phyloP scores from a whole-genome alignment of 2,329 filamentous ascomycete genomes.

The Talaromyces sp. region DNA sequence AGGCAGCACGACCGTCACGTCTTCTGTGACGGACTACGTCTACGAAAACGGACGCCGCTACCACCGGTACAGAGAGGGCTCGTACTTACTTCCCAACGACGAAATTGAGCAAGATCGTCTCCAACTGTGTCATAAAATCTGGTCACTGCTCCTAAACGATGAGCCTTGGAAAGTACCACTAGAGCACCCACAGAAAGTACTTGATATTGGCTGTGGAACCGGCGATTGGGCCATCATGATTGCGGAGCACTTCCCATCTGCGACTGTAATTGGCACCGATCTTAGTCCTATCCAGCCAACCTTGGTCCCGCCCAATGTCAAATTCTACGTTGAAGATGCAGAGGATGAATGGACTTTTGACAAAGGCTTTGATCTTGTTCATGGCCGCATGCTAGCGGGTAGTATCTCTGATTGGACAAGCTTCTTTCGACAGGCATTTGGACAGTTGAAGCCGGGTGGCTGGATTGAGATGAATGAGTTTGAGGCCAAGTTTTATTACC shows the following conservation, averaged over 20 bases:
- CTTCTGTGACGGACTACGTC: slow-evolving; percentile 24
- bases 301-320: slow-evolving; percentile 31
- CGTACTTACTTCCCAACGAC: slow-evolving; percentile 32
- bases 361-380: slow-evolving; percentile 31
- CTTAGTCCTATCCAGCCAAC: slow-evolving; percentile 40
- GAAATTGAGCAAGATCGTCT: slow-evolving; percentile 33
- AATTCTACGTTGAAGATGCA: slow-evolving; percentile 33
- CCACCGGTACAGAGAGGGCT: slow-evolving; percentile 26
- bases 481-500: slow-evolving; percentile 23
- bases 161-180: slow-evolving; percentile 26
- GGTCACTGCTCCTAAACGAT: slow-evolving; percentile 24
- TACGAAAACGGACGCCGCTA: slow-evolving; percentile 42
- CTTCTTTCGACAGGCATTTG: slow-evolving; percentile 23
- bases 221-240: slow-evolving; percentile 44
- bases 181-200: slow-evolving; percentile 26
- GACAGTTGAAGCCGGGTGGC: slow-evolving; percentile 28
- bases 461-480: slow-evolving; percentile 30
- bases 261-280: slow-evolving; percentile 36
- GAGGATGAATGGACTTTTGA: slow-evolving; percentile 28
- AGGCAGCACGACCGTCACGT: slow-evolving; percentile 2
- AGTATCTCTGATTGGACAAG: slow-evolving; percentile 24
- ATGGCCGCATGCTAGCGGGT: slow-evolving; percentile 27
- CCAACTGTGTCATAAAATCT: slow-evolving; percentile 27
- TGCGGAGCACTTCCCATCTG: slow-evolving; percentile 27
- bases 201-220: slow-evolving; percentile 44